Percentiles rank a stretch among this genome's conserved stretches.
phyloP scores from a whole-genome alignment of 1,284 basidiomycete species.

The Ustilago hordei region DNA sequence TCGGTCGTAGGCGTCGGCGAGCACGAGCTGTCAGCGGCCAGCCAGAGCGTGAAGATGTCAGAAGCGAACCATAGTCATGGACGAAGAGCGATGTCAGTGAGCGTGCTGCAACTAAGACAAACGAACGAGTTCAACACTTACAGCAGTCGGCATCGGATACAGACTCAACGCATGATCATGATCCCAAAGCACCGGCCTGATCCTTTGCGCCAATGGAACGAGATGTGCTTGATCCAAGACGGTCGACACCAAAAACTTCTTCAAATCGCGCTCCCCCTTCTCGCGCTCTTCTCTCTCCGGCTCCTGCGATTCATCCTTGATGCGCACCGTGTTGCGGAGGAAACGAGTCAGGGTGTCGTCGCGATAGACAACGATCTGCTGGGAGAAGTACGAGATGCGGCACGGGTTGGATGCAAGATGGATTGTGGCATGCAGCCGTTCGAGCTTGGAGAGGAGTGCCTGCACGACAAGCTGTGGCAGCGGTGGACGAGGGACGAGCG shows the following conservation, averaged over 20 bases:
- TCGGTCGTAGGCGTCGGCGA: slow-evolving; percentile 95
- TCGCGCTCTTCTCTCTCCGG: slow-evolving; percentile 53
- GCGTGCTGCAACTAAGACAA: no score
- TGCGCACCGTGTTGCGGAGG: slow-evolving; percentile 78
- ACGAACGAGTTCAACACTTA: slow-evolving; percentile 71
- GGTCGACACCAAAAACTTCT: slow-evolving; percentile 65
- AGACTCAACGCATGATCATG: slow-evolving; percentile 91
- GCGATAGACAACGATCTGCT: slow-evolving; percentile 93
- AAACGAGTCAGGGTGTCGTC: slow-evolving; percentile 94
- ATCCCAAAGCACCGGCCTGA: slow-evolving; percentile 89
- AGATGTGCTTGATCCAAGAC: slow-evolving; percentile 74
- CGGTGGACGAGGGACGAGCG: slow-evolving; percentile 79
- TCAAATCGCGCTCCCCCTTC: slow-evolving; percentile 53
- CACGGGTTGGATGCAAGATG: slow-evolving; percentile 90
- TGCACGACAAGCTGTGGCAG: slow-evolving; percentile 77
- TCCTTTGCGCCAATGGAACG: slow-evolving; percentile 79
- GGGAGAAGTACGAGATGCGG: slow-evolving; percentile 92
- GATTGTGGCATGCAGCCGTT: slow-evolving; percentile 31
- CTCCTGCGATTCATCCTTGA: slow-evolving; percentile 57
- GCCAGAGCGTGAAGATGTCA: slow-evolving; percentile 7
- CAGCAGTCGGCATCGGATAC: slow-evolving; percentile 92
- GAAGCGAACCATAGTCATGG: neutral
- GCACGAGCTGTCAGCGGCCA: slow-evolving; percentile 76
- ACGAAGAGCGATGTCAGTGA: no score
- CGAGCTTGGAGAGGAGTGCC: slow-evolving; percentile 43